Evolutionary conservation across 2,329 filamentous ascomycete species (phyloP), one percentile per base, ranked within the genome.

Genomic region (Trichophyton verrucosum): DNA sequence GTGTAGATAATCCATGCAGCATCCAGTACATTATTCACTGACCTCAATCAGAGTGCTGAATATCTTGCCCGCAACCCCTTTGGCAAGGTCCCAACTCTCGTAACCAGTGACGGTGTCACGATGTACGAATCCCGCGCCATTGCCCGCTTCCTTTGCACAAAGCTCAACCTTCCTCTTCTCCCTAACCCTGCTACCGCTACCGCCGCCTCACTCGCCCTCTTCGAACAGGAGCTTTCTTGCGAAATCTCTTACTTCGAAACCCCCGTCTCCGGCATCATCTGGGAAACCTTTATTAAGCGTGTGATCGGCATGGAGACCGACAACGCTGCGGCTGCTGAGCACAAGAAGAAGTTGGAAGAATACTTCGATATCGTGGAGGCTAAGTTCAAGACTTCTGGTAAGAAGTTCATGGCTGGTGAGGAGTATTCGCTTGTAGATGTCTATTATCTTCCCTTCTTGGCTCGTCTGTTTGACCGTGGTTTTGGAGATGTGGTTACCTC

Each of bases 111-210:
- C 3, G 74, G 74, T 0, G 77, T 78, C 66, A 76, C 70, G 55
- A 72, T 80, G 60, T 76, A 77, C 65, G 77, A 79, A 67, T 77
- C 75, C 65, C 77, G 76, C 40, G 72, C 75, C 57, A 79, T 80
- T 65, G 77, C 74, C 74, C 75, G 75, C 67, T 77, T 77, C 66
- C 73, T 80, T 61, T 68, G 76, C 15, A 73, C 36, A 38, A 78
- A 76, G 65, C 78, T 78, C 70, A 73, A 69, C 17, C 74, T 78
- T 61, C 74, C 74, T 57, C 74, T 78, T 57, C 66, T 79, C 38
- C 77, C 76, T 6, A 55, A 33, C 30, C 24, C 68, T 0, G 66
- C 65, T 61, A 71, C 74, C 36, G 73, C 78, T 64, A 7, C 68
- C 64, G 72, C 78, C 64, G 75, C 75, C 53, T 57, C 66, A 44